Evolutionary conservation across 345 rosid genomes (phyloP).

Genomic region (Citrus cavaleriei): DNA sequence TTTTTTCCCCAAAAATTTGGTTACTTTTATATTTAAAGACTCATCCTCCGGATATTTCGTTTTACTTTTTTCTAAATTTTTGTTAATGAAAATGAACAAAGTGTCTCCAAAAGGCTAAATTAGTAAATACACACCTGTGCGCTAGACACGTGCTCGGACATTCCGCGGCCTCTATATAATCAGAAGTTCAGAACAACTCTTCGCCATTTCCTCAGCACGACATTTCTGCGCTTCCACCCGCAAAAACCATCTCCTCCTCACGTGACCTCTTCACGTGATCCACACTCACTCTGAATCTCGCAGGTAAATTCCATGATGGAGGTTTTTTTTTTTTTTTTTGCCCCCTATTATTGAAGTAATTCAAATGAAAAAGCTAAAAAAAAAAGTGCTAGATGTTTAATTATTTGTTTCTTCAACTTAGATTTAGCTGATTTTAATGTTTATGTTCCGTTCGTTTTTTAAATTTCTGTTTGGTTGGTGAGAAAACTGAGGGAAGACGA

Average conservation of each 20-base stretch:
- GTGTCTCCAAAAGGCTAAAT: background rate
- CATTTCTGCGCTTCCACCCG: background rate
- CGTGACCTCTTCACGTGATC: background rate
- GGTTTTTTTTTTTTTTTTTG: background rate
- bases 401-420: background rate
- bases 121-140: background rate
- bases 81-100: background rate
- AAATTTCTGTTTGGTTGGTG: background rate
- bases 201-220: background rate
- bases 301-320: background rate
- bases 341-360: too few species aligned
- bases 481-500: background rate
- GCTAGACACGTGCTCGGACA: conserved; percentile 2
- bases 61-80: background rate
- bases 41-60: background rate
- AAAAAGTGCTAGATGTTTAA: background rate
- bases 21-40: background rate
- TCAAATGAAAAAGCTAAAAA: background rate
- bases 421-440: background rate
- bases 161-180: background rate
- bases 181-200: background rate
- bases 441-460: background rate
- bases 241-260: background rate
- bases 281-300: background rate
- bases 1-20: too few species aligned